Percentiles rank a stretch among this genome's conserved stretches.
These are phyloP conservation scores for Fusarium pininemorale DNA, from an alignment of 2,329 filamentous ascomycete species.

Conservation along the genomic window DNA sequence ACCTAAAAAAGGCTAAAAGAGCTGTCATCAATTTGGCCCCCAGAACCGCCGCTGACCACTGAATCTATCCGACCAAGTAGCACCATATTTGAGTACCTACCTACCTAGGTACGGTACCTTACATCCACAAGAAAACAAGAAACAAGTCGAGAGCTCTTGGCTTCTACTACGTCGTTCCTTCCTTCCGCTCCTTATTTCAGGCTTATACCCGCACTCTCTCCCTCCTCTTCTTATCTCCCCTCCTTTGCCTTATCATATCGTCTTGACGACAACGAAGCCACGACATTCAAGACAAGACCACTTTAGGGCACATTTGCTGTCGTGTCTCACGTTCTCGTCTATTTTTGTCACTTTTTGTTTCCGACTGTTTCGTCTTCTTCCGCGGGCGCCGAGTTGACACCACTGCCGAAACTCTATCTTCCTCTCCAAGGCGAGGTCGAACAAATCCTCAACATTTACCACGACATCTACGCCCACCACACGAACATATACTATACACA, in stretches of 20 bases:
- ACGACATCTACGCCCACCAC: neutral
- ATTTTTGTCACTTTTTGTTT: neutral
- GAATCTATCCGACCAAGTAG: neutral
- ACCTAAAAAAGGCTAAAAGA: neutral
- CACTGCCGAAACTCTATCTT: neutral
- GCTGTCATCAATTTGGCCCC: slow-evolving; percentile 10
- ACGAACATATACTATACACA: neutral
- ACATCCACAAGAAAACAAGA: neutral
- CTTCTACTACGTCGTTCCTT: slow-evolving; percentile 15
- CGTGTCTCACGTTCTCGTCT: slow-evolving; percentile 13
- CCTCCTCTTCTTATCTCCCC: neutral
- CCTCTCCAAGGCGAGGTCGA: neutral
- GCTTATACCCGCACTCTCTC: neutral
- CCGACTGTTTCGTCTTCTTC: slow-evolving; percentile 1
- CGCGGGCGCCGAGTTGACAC: slow-evolving; percentile 1
- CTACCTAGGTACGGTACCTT: neutral
- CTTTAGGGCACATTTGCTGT: neutral
- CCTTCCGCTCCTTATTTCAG: neutral
- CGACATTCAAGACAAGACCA: neutral
- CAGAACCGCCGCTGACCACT: neutral
- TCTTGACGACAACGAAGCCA: slow-evolving; percentile 9
- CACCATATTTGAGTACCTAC: neutral
- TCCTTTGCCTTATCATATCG: neutral
- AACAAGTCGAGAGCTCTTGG: slow-evolving; percentile 28
- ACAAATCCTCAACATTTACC: slow-evolving; percentile 16